A percentile compares a stretch with the other conserved stretches of the same genome.
These are phyloP conservation scores for Penicillium frequentans DNA, from an alignment of 2,329 filamentous ascomycete genomes.

Conservation along the genomic window DNA sequence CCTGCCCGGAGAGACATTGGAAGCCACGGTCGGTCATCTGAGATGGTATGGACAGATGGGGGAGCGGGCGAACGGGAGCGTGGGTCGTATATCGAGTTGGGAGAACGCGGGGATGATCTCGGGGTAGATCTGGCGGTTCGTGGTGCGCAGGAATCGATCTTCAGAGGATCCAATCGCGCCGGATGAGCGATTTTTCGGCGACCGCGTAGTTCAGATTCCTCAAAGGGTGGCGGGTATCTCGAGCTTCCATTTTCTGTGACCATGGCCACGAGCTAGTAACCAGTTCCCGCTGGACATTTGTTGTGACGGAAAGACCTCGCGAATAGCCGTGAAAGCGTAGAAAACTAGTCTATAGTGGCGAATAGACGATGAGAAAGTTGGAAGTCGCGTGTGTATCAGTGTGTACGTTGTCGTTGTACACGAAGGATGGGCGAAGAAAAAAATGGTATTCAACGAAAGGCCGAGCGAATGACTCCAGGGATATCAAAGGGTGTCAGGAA, in stretches of 20 bases:
- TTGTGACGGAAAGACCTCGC: slow-evolving; percentile 13
- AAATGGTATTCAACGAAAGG: slow-evolving; percentile 1
- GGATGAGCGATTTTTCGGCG: slow-evolving; percentile 32
- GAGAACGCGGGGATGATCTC: slow-evolving; percentile 18
- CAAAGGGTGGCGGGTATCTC: slow-evolving; percentile 34
- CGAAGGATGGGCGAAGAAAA: background rate
- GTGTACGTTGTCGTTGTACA: background rate
- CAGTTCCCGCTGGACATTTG: slow-evolving; percentile 44
- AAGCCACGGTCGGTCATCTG: slow-evolving; percentile 18
- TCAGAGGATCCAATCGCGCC: slow-evolving; percentile 31
- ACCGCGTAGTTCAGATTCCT: slow-evolving; percentile 31
- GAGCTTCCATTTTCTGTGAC: slow-evolving; percentile 43
- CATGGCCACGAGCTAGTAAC: slow-evolving; percentile 42
- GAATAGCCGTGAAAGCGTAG: background rate
- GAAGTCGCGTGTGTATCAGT: background rate
- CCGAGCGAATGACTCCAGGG: background rate
- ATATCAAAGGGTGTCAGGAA: background rate
- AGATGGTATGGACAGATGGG: background rate
- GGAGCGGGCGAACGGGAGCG: slow-evolving; percentile 25
- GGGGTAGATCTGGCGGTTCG: slow-evolving; percentile 19
- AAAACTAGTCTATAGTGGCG: background rate
- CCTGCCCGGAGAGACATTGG: slow-evolving; percentile 18
- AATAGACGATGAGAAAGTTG: background rate
- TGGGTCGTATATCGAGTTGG: slow-evolving; percentile 17
- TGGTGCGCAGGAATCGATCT: slow-evolving; percentile 27